Evolutionary conservation across 208 protist genomes (phyloP), one percentile per base, ranked within the genome.

Genomic region (Leishmania tarentolae): DNA sequence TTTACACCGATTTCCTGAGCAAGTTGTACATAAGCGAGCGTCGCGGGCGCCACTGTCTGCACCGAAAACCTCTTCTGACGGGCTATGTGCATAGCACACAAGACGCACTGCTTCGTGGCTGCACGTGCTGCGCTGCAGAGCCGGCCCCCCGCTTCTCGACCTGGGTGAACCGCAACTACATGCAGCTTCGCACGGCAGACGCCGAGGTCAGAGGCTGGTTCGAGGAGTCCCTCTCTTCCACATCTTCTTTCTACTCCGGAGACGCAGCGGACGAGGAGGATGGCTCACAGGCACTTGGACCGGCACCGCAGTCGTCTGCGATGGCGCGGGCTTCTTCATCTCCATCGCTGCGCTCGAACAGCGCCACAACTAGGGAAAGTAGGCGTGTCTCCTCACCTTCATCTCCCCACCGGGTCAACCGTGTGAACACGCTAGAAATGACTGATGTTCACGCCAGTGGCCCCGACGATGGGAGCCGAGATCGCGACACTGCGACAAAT

Each of bases 1-100:
- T 86, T 70, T 86, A 86, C 74, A 80, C 74, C 9, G 82, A 86
- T 52, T 86, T 86, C 42, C 52, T 86, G 21, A 82, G 78, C 37
- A 86, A 86, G 35, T 46, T 63, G 53, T 86, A 82, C 59, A 28
- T 86, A 31, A 86, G 77, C 53, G 78, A 86, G 46, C 82, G 82
- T 13, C 80, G 72, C 28, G 72, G 80, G 78, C 78, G 74, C 28
- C 82, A 86, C 74, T 81, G 77, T n/a, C 66, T 86, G 53, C 82
- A 86, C 40, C 71, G 82, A 2, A 70, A 76, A 17, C 82, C 82
- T 0, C 71, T 86, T 24, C 44, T 86, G 44, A 76, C 78, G 40
- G 82, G 82, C 47, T 86, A 80, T 59, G 68, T 86, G 63, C 82
- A 86, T 76, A 59, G 78, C 72, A 69, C 82, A n/a, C 82, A 80